phyloP scores from a whole-genome alignment of 225 moss, liverwort and hornwort species.

The Rhytidiadelphus loreus region DNA sequence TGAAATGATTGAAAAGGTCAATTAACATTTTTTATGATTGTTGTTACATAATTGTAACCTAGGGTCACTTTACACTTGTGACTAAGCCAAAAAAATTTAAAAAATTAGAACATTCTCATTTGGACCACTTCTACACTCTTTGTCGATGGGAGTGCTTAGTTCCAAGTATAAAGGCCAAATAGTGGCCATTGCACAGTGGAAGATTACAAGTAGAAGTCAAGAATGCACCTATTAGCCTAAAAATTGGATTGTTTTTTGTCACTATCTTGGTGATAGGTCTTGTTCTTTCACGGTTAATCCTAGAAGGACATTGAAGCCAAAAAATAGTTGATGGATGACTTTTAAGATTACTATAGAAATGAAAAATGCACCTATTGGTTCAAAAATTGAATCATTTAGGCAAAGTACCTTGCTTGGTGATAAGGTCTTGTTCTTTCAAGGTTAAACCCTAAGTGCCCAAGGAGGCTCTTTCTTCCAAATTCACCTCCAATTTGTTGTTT shows the following conservation, averaged over 20 bases:
- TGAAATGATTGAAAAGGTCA: too few species aligned
- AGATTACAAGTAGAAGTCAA: neutral
- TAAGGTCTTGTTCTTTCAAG: accelerated
- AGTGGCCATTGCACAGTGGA: neutral
- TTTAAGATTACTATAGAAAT: neutral
- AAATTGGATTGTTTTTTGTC: accelerated
- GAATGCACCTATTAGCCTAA: neutral
- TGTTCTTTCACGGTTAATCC: accelerated
- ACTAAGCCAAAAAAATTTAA: too few species aligned
- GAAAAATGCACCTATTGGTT: neutral
- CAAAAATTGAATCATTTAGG: neutral
- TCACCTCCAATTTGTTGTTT: neutral
- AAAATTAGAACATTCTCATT: neutral
- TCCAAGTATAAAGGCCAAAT: neutral
- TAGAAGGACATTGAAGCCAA: too few species aligned
- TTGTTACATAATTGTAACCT: accelerated
- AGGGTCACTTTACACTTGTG: accelerated
- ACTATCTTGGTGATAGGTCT: too few species aligned
- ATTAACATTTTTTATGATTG: too few species aligned
- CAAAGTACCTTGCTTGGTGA: neutral
- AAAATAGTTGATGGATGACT: neutral
- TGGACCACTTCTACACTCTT: neutral
- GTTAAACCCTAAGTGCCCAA: neutral
- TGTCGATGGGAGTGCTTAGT: neutral
- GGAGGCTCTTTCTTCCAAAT: neutral